Base-by-base conservation (phyloP, 2,329 filamentous ascomycete genomes). In the Didymella lethalis region DNA sequence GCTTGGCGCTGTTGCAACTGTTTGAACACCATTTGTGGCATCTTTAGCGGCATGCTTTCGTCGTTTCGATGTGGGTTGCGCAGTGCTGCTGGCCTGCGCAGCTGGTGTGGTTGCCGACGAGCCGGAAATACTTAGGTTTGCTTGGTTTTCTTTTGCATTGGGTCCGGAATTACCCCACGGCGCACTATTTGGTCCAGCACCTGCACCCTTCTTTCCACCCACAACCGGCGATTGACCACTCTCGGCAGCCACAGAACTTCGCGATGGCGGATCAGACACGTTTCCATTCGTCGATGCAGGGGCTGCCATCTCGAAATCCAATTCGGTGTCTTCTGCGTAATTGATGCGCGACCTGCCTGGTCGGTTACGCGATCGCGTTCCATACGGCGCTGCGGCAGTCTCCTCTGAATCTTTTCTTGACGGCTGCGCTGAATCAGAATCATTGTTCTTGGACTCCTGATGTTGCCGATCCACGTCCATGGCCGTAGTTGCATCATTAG, bases 281-380 rank as follows among this genome's bases (percentile, higher is more conserved):
- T 82, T 81, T 36, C 81, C 75, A 73, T 89, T 90, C 74, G 87
- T 87, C 52, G 80, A 69, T 61, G 86, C 84, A 76, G 50, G 49
- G 72, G 84, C 80, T 25, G 75, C 71, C 67, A 84, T 85, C 71
- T 97, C 94, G 76, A 93, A 92, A 75, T 98, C 95, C 78, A 91
- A 88, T 71, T 98, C 94, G 67, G 93, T 84, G 77, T 97, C 94
- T 79, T 99, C 95, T 49, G 95, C 94, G 78, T 99, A 99, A 79
- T 99, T 99, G 66, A 90, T 88, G 67, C 95, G 90, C 68, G 90
- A 85, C 66, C 85, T 87, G 71, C 90, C 90, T 57, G 86, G 89
- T 72, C 93, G 90, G 79, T 96, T 96, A 76, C 95, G 90, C 69
- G 93, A 97, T 71, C 93, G 90, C 75, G 95, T 99, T 72, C 94